phyloP scores from a whole-genome alignment of 331 rosid genomes.

The Phaseolus coccineus region DNA sequence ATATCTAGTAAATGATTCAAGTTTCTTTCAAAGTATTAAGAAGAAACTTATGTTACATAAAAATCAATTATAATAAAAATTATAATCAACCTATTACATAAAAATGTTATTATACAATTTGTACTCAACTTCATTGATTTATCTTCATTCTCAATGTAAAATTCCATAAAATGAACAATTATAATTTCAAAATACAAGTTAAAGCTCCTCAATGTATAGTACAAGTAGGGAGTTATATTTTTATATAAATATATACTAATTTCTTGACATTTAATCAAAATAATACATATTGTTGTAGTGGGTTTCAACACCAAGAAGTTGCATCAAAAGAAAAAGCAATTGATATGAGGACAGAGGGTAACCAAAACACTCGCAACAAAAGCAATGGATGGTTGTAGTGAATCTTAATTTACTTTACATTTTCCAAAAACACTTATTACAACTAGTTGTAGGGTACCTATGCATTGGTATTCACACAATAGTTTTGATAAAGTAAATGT shows the following conservation, averaged over 20 bases:
- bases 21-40: no score
- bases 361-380: constrained; percentile 18
- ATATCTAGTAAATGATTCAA: no score
- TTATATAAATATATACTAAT: neutral
- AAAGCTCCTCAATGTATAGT: no score
- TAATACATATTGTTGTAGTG: constrained; percentile 9
- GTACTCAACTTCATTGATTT: neutral
- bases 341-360: neutral
- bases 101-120: neutral
- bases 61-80: no score
- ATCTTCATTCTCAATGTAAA: neutral
- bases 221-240: neutral
- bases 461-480: neutral
- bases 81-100: neutral
- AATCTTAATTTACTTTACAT: neutral
- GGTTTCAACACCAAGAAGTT: constrained; percentile 5
- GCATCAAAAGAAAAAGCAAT: constrained; percentile 24
- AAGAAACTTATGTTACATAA: no score
- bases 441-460: neutral
- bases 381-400: constrained; percentile 36
- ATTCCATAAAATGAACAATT: neutral
- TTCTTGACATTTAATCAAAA: neutral
- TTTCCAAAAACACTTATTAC: neutral
- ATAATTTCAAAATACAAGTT: neutral
- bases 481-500: neutral